Conservation (phyloP, 1,284 basidiomycete genomes). For the Mycosarcoma maydis region DNA sequence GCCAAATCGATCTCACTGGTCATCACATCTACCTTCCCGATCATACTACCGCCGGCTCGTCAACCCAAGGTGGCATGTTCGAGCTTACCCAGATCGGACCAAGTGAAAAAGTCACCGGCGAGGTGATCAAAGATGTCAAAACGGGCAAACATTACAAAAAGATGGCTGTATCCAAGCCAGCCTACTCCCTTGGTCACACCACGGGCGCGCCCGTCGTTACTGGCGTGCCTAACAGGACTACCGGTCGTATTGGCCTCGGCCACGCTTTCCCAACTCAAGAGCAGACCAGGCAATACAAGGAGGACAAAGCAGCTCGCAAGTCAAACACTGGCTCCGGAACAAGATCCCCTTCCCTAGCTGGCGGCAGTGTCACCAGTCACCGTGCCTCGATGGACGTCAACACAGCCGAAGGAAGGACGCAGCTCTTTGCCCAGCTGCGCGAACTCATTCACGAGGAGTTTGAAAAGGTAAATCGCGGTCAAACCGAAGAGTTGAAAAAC, state of each 20-base stretch:
- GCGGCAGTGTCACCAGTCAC: conserved; percentile 2
- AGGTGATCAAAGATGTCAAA: conserved; percentile 49
- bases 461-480: conserved; percentile 35
- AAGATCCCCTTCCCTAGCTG: conserved; percentile 16
- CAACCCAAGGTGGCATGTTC: conserved; percentile 17
- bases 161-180: conserved; percentile 25
- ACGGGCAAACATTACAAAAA: conserved; percentile 55
- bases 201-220: conserved; percentile 30
- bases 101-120: conserved; percentile 19
- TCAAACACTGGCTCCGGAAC: conserved; percentile 28
- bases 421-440: conserved; percentile 31
- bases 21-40: conserved; percentile 40
- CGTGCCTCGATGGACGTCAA: conserved; percentile 38
- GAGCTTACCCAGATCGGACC: conserved; percentile 33
- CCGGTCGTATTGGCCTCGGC: conserved; percentile 38
- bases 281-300: conserved; percentile 38
- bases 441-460: conserved; percentile 55
- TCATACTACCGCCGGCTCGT: background rate
- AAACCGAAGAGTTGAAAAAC: conserved; percentile 40
- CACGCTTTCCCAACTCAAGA: conserved; percentile 47
- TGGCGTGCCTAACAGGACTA: conserved; percentile 3
- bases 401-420: conserved; percentile 32
- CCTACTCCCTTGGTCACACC: conserved; percentile 45
- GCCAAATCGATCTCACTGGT: conserved; percentile 35
- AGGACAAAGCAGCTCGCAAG: conserved; percentile 27